Evolutionary conservation across 1,139 yeast genomes (phyloP), one percentile per base, ranked within the genome.

Genomic region (Suhomyces ambrosiae): DNA sequence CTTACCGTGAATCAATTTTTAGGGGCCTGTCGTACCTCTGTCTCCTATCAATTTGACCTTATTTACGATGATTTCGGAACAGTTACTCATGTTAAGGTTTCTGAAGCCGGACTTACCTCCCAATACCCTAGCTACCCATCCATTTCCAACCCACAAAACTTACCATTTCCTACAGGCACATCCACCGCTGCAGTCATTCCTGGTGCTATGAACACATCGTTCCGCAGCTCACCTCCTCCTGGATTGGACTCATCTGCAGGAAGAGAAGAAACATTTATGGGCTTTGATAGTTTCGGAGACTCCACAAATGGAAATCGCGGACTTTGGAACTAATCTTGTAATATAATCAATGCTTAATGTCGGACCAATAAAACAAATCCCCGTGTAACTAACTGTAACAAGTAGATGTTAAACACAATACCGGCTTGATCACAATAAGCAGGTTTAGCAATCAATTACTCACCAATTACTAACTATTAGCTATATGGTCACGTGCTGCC

Each of bases 11-110:
- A 68, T 34, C 76, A 71, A 43, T 76, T 75, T 44, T 55, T 71
- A 28, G 50, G 54, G n/a, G 61, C 67, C 7, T 62, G 68, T 35
- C 59, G 73, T 23, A 53, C 52, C 27, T 48, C 54, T 11, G 46
- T 46, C 10, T 47, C 58, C 4, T 59, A 60, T 41, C 59, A 59
- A 29, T 76, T 76, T 50, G 78, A 74, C 26, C 56, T 73, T 32
- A 53, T 69, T 23, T 72, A 70, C 48, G 80, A 76, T 48, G 77
- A 74, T 33, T 60, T 61, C 38, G 78, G 79, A 2, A 65, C 64
- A 9, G 75, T 74, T 2, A 68, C 71, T 10, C 75, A 69, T 45
- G 60, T 72, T 32, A 69, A 71, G 44, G 62, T 65, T 16, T 49
- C 46, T 4, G 46, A 48, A 6, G 19, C 18, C 5, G 14, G 30